A percentile compares a stretch with the other conserved stretches of the same genome.
phyloP scores from a whole-genome alignment of 345 rosid genomes.

The Ailanthus altissimus region DNA sequence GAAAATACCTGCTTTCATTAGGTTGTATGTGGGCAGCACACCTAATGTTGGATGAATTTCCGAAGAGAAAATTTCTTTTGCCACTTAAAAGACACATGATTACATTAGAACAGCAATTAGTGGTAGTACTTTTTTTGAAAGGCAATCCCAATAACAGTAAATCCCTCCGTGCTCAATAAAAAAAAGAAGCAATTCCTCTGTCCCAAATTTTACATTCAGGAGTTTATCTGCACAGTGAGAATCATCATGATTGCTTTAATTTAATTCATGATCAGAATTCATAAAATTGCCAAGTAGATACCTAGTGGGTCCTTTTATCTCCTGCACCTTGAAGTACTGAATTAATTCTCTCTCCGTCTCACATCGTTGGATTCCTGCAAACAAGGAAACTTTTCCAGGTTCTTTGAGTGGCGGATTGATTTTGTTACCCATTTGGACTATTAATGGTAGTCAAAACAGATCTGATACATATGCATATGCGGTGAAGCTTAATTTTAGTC shows the following conservation, averaged over 20 bases:
- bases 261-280: neutral
- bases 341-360: neutral
- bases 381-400: neutral
- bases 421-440: neutral
- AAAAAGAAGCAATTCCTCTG: neutral
- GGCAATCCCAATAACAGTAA: neutral
- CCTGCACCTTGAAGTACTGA: neutral
- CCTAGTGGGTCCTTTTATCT: neutral
- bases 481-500: slow-evolving; percentile 6
- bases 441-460: neutral
- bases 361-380: neutral
- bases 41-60: neutral
- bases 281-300: neutral
- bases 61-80: neutral
- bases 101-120: neutral
- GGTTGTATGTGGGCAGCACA: neutral
- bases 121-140: neutral
- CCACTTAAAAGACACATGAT: neutral
- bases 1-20: neutral
- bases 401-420: neutral
- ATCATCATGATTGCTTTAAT: neutral
- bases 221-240: neutral
- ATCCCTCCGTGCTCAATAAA: neutral
- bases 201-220: neutral
- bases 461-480: neutral